phyloP scores from a whole-genome alignment of 2,329 filamentous ascomycete species.

The Exophiala viscosa region DNA sequence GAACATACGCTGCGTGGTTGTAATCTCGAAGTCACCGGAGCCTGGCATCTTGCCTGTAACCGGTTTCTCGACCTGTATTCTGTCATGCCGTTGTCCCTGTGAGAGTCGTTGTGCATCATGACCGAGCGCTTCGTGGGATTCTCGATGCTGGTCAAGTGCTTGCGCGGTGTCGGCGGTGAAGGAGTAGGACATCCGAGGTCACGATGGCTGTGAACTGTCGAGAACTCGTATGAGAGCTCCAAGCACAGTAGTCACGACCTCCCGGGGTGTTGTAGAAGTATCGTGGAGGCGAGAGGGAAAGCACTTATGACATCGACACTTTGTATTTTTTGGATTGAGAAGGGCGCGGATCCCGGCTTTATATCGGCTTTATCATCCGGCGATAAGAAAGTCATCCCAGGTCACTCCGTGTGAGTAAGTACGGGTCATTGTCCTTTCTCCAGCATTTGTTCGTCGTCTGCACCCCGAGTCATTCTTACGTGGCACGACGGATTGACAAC shows the following conservation, averaged over 20 bases:
- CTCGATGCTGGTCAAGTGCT: constrained; percentile 17
- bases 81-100: constrained; percentile 29
- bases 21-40: constrained; percentile 53
- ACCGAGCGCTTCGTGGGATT: constrained; percentile 17
- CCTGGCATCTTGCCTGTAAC: constrained; percentile 21
- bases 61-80: constrained; percentile 24
- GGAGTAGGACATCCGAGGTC: constrained; percentile 26
- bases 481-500: too few species aligned
- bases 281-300: constrained; percentile 1
- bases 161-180: constrained; percentile 21
- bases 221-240: too few species aligned
- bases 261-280: not conserved
- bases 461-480: too few species aligned
- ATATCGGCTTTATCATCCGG: constrained; percentile 6
- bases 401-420: too few species aligned
- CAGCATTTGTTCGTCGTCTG: too few species aligned
- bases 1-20: constrained; percentile 85
- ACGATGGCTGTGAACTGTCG: not conserved
- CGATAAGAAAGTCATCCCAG: too few species aligned
- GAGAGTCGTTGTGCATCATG: constrained; percentile 16
- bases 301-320: constrained; percentile 20
- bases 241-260: too few species aligned
- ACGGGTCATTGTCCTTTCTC: too few species aligned
- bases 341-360: too few species aligned
- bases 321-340: not conserved